A percentile compares a stretch with the other conserved stretches of the same genome.
Evolutionary conservation across 2,329 filamentous ascomycete species (phyloP).

Genomic region (Ceratocystis alfenasii): DNA sequence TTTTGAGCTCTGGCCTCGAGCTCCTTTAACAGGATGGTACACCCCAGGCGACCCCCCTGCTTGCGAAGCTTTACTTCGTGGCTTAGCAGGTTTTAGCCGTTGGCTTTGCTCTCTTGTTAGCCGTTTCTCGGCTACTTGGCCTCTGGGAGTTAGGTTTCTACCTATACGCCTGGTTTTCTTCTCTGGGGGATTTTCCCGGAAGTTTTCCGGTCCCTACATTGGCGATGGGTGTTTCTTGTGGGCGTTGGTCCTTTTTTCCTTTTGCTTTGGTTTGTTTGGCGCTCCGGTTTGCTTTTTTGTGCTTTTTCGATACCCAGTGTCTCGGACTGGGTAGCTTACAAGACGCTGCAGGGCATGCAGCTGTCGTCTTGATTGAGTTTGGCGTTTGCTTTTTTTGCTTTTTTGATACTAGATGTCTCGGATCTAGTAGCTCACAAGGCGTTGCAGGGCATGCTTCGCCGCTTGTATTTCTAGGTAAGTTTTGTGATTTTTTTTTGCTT

Average conservation of each 20-base stretch:
- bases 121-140: no score
- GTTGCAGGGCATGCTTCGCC: not conserved
- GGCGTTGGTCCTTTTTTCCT: not conserved
- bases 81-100: not conserved
- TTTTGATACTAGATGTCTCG: not conserved
- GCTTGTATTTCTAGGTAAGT: not conserved
- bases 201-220: not conserved
- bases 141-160: no score
- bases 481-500: not conserved
- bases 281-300: not conserved
- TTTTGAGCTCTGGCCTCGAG: not conserved
- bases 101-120: not conserved
- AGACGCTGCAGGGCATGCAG: not conserved
- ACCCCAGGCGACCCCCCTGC: not conserved
- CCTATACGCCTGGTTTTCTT: not conserved
- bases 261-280: not conserved
- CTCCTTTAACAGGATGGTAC: not conserved
- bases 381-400: not conserved
- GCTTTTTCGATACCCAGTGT: not conserved
- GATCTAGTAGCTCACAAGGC: not conserved
- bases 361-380: no score
- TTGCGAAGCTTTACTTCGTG: not conserved
- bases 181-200: not conserved
- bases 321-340: not conserved
- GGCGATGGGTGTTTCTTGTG: not conserved